Conservation (phyloP, 169 alveolate genomes). For the Miamiensis avidus region DNA sequence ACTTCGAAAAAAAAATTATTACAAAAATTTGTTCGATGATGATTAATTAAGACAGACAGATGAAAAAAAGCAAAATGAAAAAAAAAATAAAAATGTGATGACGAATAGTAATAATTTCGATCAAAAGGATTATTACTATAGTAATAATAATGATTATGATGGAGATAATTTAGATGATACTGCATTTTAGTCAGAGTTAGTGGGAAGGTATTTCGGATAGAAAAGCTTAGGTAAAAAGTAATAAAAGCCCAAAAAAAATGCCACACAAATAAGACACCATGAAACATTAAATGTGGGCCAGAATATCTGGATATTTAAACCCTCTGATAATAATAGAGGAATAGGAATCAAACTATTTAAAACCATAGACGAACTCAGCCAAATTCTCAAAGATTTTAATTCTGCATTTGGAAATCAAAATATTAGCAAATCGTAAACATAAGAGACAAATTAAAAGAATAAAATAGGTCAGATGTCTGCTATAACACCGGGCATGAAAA, state of each 20-base stretch:
- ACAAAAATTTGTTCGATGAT: background rate
- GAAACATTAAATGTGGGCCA: background rate
- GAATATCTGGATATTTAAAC: conserved; percentile 60
- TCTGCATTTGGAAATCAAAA: background rate
- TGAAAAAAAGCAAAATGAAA: background rate
- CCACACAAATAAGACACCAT: background rate
- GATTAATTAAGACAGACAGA: background rate
- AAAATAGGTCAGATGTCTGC: no score
- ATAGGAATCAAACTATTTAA: conserved; percentile 42
- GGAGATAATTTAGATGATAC: no score
- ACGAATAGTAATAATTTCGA: background rate
- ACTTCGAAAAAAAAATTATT: background rate
- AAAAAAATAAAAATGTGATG: background rate
- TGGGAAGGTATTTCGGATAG: background rate
- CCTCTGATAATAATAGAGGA: conserved; percentile 56
- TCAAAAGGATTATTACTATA: no score
- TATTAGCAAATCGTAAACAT: background rate
- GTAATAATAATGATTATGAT: no score
- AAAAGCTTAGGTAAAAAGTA: background rate
- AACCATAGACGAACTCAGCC: conserved; percentile 10
- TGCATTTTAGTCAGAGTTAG: no score
- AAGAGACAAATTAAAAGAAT: background rate
- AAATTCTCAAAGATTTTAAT: conserved; percentile 7
- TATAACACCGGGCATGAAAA: no score
- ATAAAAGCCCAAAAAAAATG: background rate